Percentiles rank a stretch among this genome's conserved stretches.
Evolutionary conservation across 75 land plant genomes (phyloP).

Genomic region (Picea sitchensis): DNA sequence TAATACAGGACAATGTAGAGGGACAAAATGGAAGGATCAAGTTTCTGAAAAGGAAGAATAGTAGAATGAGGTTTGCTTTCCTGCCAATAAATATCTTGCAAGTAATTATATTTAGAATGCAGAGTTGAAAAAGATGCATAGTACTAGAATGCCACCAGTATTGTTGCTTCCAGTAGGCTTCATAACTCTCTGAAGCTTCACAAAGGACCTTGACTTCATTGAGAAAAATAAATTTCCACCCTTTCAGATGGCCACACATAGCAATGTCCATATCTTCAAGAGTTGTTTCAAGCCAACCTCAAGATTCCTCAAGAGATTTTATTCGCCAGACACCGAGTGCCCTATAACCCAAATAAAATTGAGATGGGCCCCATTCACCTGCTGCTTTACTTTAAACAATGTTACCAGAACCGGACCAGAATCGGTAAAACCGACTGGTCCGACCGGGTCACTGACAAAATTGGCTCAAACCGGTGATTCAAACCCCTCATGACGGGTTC

Average conservation of each 20-base stretch:
- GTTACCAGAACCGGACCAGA: no score
- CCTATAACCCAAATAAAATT: conserved; percentile 45
- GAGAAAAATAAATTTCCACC: conserved; percentile 47
- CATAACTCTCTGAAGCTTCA: conserved; percentile 64
- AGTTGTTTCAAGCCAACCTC: conserved; percentile 48
- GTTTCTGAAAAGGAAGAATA: conserved; percentile 84
- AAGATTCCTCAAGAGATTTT: conserved; percentile 41
- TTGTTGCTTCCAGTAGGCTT: conserved; percentile 87
- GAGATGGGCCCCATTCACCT: conserved; percentile 33
- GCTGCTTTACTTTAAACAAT: conserved; percentile 48
- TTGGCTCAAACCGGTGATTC: no score
- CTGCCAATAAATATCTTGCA: conserved; percentile 66
- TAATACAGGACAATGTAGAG: conserved; percentile 83
- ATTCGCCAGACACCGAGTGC: conserved; percentile 43
- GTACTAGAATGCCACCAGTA: conserved; percentile 96
- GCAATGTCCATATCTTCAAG: conserved; percentile 47
- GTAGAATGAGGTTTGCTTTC: conserved; percentile 73
- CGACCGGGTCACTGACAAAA: no score
- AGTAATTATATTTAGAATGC: conserved; percentile 57
- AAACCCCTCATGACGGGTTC: no score
- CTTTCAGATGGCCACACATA: conserved; percentile 30
- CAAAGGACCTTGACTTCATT: conserved; percentile 41
- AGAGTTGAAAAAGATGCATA: conserved; percentile 80
- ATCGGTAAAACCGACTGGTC: no score
- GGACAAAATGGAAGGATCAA: conserved; percentile 90